Conservation (phyloP, 257 asterid species). For the Gentiana macrophylla region DNA sequence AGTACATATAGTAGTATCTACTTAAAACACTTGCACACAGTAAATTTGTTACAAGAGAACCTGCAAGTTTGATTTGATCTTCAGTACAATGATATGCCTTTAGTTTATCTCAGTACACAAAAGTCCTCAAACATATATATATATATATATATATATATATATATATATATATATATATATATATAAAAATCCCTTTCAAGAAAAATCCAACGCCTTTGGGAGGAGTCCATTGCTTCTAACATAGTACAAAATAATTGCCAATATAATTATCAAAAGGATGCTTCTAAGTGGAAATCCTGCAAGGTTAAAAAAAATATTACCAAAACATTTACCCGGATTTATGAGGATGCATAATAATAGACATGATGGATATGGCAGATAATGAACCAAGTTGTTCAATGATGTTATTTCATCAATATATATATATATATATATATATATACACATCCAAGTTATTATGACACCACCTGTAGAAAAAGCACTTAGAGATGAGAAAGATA, state of each 20-base stretch:
- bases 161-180: too few species aligned
- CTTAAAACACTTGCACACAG: too few species aligned
- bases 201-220: constrained; percentile 17
- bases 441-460: too few species aligned
- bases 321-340: too few species aligned
- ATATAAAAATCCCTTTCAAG: neutral
- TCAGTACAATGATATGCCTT: too few species aligned
- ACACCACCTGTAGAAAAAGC: too few species aligned
- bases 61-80: too few species aligned
- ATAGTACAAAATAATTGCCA: constrained; percentile 49
- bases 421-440: too few species aligned
- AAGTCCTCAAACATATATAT: neutral
- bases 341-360: neutral
- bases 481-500: too few species aligned
- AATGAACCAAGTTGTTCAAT: neutral
- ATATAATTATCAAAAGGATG: constrained; percentile 34
- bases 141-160: neutral
- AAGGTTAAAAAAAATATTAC: neutral
- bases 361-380: neutral
- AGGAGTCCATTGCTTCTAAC: constrained; percentile 24
- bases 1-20: too few species aligned
- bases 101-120: neutral
- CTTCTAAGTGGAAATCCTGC: constrained; percentile 66
- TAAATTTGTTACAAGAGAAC: too few species aligned
- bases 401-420: too few species aligned